These are phyloP conservation scores for Striga asiatica DNA, from an alignment of 257 asterid species.

Conservation along the genomic window DNA sequence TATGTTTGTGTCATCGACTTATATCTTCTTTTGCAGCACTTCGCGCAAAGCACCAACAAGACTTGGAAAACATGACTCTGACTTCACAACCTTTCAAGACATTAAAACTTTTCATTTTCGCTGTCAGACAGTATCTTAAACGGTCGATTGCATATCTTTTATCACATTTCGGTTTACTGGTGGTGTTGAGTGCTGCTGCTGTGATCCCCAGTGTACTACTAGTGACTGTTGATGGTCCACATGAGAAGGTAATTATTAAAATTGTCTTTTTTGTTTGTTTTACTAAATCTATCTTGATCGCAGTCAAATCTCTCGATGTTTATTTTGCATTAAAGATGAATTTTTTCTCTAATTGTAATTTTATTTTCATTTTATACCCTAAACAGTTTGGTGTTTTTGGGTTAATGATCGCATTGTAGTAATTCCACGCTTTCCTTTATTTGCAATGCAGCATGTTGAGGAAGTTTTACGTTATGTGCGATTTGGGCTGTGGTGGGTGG, in stretches of 20 bases:
- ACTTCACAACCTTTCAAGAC: constrained; percentile 63
- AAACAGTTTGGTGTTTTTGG: background rate
- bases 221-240: constrained; percentile 51
- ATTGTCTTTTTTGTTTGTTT: no score
- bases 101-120: constrained; percentile 49
- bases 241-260: constrained; percentile 45
- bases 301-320: constrained; percentile 3
- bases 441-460: constrained; percentile 52
- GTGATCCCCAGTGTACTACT: constrained; percentile 28
- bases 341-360: background rate
- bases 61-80: constrained; percentile 54
- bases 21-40: constrained; percentile 40
- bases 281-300: background rate
- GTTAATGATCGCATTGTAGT: background rate
- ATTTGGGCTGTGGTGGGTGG: constrained; percentile 87
- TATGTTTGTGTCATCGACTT: background rate
- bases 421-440: constrained; percentile 1
- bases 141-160: constrained; percentile 47
- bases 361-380: background rate
- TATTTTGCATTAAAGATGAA: background rate
- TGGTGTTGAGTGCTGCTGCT: constrained; percentile 26
- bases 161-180: constrained; percentile 46
- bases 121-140: constrained; percentile 39
- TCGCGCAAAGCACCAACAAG: constrained; percentile 45
- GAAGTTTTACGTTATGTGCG: constrained; percentile 44